Percentiles rank a stretch among this genome's conserved stretches.
These are phyloP conservation scores for Hymenotorrendiella dingleyae DNA, from an alignment of 2,329 filamentous ascomycete genomes.

Conservation along the genomic window DNA sequence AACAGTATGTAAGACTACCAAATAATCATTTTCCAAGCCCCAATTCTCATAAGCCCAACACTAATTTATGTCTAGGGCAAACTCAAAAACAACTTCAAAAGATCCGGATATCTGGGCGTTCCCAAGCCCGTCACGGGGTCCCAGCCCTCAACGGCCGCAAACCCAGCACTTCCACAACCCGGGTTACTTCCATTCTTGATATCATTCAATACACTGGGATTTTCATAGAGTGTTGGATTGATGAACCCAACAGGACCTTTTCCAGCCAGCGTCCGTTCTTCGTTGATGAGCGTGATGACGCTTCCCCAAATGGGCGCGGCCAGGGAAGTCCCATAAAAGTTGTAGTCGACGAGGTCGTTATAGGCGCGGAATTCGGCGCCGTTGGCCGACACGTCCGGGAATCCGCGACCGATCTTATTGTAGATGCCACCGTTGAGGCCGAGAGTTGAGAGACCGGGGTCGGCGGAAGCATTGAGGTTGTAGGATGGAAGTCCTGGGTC, in stretches of 20 bases:
- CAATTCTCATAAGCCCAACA: neutral
- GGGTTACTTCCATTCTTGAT: slow-evolving; percentile 30
- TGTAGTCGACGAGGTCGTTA: slow-evolving; percentile 35
- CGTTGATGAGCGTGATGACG: slow-evolving; percentile 39
- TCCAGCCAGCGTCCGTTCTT: slow-evolving; percentile 31
- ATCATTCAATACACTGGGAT: slow-evolving; percentile 28
- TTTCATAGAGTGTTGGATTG: slow-evolving; percentile 30
- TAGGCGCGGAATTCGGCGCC: slow-evolving; percentile 40
- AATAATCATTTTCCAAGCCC: neutral
- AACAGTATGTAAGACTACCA: too few relatives aligned
- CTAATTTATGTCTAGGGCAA: neutral
- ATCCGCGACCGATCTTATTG: slow-evolving; percentile 38
- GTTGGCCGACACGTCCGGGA: slow-evolving; percentile 42
- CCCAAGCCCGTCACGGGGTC: too few relatives aligned
- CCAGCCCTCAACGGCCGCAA: slow-evolving; percentile 27
- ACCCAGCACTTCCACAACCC: slow-evolving; percentile 30
- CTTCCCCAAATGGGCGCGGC: slow-evolving; percentile 36
- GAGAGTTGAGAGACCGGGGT: slow-evolving; percentile 11
- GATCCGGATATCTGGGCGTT: too few relatives aligned
- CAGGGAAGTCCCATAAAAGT: slow-evolving; percentile 46
- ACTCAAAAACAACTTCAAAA: too few relatives aligned
- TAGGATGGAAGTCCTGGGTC: slow-evolving; percentile 22
- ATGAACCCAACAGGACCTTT: slow-evolving; percentile 35
- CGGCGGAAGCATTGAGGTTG: slow-evolving; percentile 10
- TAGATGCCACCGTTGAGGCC: slow-evolving; percentile 41